phyloP scores from a whole-genome alignment of 2,329 filamentous ascomycete species.

The Fusarium globosum region DNA sequence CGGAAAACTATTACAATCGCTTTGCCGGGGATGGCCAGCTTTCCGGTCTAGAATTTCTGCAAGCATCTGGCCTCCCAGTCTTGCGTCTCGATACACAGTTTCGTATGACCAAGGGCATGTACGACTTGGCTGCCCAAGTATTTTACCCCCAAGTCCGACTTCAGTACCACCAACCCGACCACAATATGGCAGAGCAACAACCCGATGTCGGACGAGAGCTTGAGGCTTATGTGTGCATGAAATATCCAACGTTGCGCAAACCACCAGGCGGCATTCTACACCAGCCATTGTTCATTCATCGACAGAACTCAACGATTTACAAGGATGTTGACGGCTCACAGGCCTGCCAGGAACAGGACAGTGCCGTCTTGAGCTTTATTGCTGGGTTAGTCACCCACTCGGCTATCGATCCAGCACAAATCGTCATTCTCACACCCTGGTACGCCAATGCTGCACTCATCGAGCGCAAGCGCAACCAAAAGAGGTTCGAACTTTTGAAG shows the following conservation, averaged over 20 bases:
- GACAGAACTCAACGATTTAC: background rate
- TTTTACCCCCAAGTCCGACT: background rate
- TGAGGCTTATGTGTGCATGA: background rate
- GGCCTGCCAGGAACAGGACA: background rate
- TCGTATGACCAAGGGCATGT: conserved; percentile 38
- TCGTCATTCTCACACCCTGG: background rate
- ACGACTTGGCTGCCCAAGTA: conserved; percentile 1
- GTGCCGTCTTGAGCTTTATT: background rate
- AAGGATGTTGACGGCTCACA: background rate
- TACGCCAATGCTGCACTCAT: background rate
- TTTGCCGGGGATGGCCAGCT: conserved; percentile 15
- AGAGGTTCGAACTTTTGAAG: background rate
- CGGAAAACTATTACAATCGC: conserved; percentile 7
- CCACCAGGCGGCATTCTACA: background rate
- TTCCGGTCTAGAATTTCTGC: background rate
- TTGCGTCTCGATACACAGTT: conserved; percentile 34
- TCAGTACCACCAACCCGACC: rapidly evolving
- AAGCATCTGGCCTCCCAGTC: conserved; percentile 19
- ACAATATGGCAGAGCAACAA: rapidly evolving
- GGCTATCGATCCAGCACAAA: background rate
- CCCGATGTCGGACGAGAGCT: background rate
- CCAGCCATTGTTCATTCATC: background rate
- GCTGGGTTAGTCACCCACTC: background rate
- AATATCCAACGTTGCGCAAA: background rate
- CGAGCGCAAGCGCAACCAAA: background rate